phyloP scores from a whole-genome alignment of 75 land plant species.

The Sequoia sempervirens region DNA sequence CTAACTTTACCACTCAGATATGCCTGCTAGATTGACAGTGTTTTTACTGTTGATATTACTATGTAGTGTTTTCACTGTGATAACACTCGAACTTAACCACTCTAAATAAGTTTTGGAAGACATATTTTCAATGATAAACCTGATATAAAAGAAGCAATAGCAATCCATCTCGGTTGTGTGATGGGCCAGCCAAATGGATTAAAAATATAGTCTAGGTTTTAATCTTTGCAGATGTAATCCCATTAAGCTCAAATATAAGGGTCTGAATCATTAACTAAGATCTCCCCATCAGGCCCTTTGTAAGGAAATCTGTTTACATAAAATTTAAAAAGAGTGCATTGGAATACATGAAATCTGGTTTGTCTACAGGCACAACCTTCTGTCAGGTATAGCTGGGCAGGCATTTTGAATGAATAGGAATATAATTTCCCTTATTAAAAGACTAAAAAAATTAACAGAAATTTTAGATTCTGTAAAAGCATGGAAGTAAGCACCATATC shows the following conservation, averaged over 20 bases:
- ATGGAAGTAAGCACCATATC: neutral
- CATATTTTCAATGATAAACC: neutral
- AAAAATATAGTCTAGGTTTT: neutral
- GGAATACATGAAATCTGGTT: constrained; percentile 2
- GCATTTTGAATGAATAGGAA: neutral
- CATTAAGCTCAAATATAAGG: too few relatives aligned
- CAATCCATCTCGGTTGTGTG: neutral
- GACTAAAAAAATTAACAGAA: neutral
- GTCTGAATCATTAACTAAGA: neutral
- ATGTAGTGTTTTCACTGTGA: too few relatives aligned
- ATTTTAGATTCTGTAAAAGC: neutral
- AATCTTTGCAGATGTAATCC: neutral
- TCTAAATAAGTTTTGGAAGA: neutral
- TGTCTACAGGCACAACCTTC: neutral
- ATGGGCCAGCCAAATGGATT: neutral
- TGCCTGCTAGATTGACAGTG: neutral
- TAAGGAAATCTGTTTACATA: neutral
- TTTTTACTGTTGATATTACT: neutral
- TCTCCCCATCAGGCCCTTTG: neutral
- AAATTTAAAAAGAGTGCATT: neutral
- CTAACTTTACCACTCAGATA: too few relatives aligned
- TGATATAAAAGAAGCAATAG: neutral
- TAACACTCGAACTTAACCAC: too few relatives aligned
- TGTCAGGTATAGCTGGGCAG: neutral
- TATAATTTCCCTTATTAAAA: neutral